phyloP scores from a whole-genome alignment of 1,284 basidiomycete genomes.

The Pseudozyma thailandica region DNA sequence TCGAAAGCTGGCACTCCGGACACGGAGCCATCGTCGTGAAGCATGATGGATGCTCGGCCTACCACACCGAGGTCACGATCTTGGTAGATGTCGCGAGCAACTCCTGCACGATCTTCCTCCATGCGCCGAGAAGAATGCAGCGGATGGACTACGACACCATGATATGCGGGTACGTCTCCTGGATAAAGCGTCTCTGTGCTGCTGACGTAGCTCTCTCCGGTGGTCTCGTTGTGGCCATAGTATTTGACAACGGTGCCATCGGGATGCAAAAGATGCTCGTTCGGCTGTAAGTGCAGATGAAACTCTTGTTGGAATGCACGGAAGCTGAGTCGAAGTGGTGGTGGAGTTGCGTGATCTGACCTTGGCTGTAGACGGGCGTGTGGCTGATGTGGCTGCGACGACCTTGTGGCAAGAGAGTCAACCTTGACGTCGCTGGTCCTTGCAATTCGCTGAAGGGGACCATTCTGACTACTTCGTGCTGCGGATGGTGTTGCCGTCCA shows the following conservation, averaged over 20 bases:
- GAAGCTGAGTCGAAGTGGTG: constrained; percentile 53
- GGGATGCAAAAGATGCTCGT: constrained; percentile 55
- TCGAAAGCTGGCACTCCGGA: constrained; percentile 51
- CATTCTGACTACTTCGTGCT: constrained; percentile 34
- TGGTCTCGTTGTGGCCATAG: constrained; percentile 36
- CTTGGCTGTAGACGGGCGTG: constrained; percentile 11
- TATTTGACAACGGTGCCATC: constrained; percentile 54
- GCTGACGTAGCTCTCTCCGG: constrained; percentile 29
- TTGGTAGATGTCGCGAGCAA: constrained; percentile 45
- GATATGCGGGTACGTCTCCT: constrained; percentile 58
- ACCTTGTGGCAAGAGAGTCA: constrained; percentile 9
- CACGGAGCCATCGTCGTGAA: constrained; percentile 54
- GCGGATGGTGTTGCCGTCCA: constrained; percentile 14
- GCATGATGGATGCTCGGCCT: constrained; percentile 55
- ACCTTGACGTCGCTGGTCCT: constrained; percentile 30
- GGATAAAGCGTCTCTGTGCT: constrained; percentile 38
- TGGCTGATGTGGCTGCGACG: constrained; percentile 1
- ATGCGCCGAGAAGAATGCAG: constrained; percentile 37
- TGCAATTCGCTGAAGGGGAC: constrained; percentile 37
- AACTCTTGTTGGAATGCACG: constrained; percentile 59
- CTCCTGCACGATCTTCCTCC: constrained; percentile 52
- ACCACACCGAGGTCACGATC: constrained; percentile 49
- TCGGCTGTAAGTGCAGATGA: constrained; percentile 57
- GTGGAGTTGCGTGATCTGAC: background rate
- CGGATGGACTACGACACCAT: constrained; percentile 58